Evolutionary conservation across 352 stramenopile genomes (phyloP), one percentile per base, ranked within the genome.

Genomic region (Phytophthora syringae): DNA sequence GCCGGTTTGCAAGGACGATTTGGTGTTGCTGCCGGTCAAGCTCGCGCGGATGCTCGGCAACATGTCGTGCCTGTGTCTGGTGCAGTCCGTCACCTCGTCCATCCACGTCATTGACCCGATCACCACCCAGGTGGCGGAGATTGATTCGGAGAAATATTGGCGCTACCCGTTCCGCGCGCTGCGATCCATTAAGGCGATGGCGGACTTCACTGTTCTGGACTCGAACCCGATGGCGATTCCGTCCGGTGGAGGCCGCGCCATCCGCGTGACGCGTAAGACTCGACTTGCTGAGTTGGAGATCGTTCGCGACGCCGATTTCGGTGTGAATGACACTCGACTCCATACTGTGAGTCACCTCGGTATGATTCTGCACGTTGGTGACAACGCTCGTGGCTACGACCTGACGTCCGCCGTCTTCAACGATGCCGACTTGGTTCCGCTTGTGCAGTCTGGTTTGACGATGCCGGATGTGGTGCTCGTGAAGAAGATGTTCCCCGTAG

Each of bases 71-170:
- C 74, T 99, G 27, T 94, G 93, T 85, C 49, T 89, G 95, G 71
- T 99, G 50, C 79, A 89, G 59, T 74, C 83, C 24, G 82, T 95
- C 28, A 95, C 95, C 9, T 98, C 97, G 68, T 92, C 97, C 3
- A 98, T 99, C 68, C 89, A 98, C 62, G 82, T 99, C 3, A 90
- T 99, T 42, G 98, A 99, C 84, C 98, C 98, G 24, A 84, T 99
- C 45, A 98, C 97, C 15, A 97, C 96, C 55, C 97, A 99, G 83
- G 95, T 87, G 25, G 87, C 81, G 10, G 85, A 97, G 53, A 94
- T 99, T 32, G 87, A 96, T 65, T 86, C 84, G 11, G 97, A 99
- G 49, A 94, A 94, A 52, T 99, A 97, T 78, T 99, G 93, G 89
- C 84, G 90, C 40, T 87, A 98, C 52, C 93, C 95, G 21, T 98